Conservation (phyloP, 495 filamentous ascomycete genomes). For the Parmelia sp. region DNA sequence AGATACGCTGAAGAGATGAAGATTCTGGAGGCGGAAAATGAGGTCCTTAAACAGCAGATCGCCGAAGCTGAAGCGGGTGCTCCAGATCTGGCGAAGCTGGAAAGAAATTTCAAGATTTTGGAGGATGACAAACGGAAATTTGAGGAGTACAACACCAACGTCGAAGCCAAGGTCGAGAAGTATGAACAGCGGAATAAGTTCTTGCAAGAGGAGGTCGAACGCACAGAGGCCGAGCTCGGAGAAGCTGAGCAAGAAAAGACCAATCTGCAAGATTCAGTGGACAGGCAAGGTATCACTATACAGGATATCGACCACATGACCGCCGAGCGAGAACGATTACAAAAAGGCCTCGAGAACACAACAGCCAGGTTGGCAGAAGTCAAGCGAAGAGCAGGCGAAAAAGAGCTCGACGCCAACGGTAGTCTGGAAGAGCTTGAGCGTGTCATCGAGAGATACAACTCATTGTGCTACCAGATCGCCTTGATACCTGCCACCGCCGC, state of each 20-base stretch:
- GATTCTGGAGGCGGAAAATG: slow-evolving; percentile 76
- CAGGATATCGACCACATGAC: slow-evolving; percentile 99
- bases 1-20: slow-evolving; percentile 75
- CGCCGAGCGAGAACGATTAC: slow-evolving; percentile 82
- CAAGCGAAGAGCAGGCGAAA: slow-evolving; percentile 72
- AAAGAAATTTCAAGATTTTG: slow-evolving; percentile 77
- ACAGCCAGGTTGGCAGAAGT: slow-evolving; percentile 68
- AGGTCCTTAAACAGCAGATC: slow-evolving; percentile 70
- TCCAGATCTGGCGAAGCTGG: slow-evolving; percentile 72
- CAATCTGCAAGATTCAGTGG: slow-evolving; percentile 75
- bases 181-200: slow-evolving; percentile 69
- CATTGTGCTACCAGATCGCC: slow-evolving; percentile 84
- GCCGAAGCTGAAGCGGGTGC: slow-evolving; percentile 79
- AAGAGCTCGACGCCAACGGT: slow-evolving; percentile 71
- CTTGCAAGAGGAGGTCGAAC: slow-evolving; percentile 71
- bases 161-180: slow-evolving; percentile 74
- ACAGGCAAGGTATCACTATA: slow-evolving; percentile 87
- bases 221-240: slow-evolving; percentile 67
- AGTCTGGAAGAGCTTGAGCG: slow-evolving; percentile 87
- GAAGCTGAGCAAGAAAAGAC: slow-evolving; percentile 72
- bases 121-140: slow-evolving; percentile 90
- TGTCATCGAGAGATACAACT: slow-evolving; percentile 82
- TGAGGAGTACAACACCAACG: slow-evolving; percentile 77
- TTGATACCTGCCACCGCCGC: slow-evolving; percentile 75
- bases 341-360: slow-evolving; percentile 73